Base-by-base conservation (phyloP, 306 rosid genomes). In the Sophora flavescens region DNA sequence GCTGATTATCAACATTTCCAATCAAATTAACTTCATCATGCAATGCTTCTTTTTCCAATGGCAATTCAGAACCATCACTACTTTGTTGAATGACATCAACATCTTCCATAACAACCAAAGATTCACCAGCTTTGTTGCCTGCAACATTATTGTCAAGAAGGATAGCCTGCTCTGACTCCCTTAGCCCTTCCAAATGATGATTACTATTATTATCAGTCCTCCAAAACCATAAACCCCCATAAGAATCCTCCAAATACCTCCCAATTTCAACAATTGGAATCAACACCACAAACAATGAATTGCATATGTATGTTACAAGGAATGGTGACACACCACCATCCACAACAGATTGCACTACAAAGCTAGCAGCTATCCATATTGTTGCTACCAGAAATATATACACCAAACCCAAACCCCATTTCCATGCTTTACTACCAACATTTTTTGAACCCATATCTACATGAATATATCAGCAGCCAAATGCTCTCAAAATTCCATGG, bases 321-420 rank as follows among this genome's bases (percentile, higher is more conserved):
- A 95, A 95, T 4, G 99, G 97, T 47, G 99, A 87, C 13, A 92
- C 96, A 76, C 97, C 97, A 6, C 75, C 92, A 81, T 95, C 99
- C 32, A 95, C 97, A 69, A 92, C 99, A 16, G 97, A 92, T 82
- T 95, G 99, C 38, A 95, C 99, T 53, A 95, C 97, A 82, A 89
- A 92, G 78, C 99, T 92, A 41, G 99, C 99, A 86, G 99, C 97
- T 85, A 95, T 92, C 99, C 99, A 95, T 50, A 95, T 95, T 13
- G 91, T 81, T 47, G 97, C 97, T 78, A 95, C 99, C 8, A 91
- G 82, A 80, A 90, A 54, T 75, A 95, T 90, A 68, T 90, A 95
- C 44, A 72, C 53, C 88, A 95, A 86, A 74, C 98, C 98, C 32
- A 90, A 52, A 80, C 35, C 79, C 97, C 98, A 95, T 84, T 83